Evolutionary conservation across 768 basidiomycete genomes (phyloP).

Genomic region (Hypsizygus marmoreus): DNA sequence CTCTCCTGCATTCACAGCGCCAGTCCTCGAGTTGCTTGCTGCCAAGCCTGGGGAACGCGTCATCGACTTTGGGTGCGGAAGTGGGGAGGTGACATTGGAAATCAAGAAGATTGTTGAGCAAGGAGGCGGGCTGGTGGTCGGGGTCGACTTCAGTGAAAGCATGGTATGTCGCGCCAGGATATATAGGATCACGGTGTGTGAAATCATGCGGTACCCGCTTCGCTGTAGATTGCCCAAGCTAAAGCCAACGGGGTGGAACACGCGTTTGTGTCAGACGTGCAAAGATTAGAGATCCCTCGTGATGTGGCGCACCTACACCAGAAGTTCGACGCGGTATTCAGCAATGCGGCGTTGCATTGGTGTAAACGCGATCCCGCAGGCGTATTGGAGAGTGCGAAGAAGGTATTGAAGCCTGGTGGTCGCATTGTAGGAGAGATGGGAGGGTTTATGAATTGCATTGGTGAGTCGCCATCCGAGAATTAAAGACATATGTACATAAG

Average conservation of each 20-base stretch:
- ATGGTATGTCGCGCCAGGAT: slow-evolving; percentile 55
- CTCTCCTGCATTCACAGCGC: slow-evolving; percentile 45
- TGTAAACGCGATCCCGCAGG: slow-evolving; percentile 73
- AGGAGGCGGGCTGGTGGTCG: slow-evolving; percentile 58
- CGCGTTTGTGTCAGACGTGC: slow-evolving; percentile 57
- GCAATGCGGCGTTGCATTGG: slow-evolving; percentile 84
- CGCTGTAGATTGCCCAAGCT: slow-evolving; percentile 56
- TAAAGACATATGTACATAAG: neutral
- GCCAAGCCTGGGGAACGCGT: slow-evolving; percentile 69
- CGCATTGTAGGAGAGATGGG: slow-evolving; percentile 79
- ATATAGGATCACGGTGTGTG: too few species aligned
- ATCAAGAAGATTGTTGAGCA: slow-evolving; percentile 54
- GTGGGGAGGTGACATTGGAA: slow-evolving; percentile 70
- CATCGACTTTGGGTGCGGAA: slow-evolving; percentile 82
- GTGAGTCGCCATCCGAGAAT: slow-evolving; percentile 32
- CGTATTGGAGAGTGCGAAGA: slow-evolving; percentile 62
- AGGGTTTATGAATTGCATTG: slow-evolving; percentile 70
- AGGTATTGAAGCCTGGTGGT: slow-evolving; percentile 67
- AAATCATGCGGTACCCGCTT: too few species aligned
- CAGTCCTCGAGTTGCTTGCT: slow-evolving; percentile 63
- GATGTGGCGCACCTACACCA: slow-evolving; percentile 30
- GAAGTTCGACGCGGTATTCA: slow-evolving; percentile 76
- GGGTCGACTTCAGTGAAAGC: slow-evolving; percentile 67
- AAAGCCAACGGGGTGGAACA: slow-evolving; percentile 44
- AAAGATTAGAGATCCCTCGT: slow-evolving; percentile 42